These are phyloP conservation scores for Pyrenophora tritici-repentis DNA, from an alignment of 2,329 filamentous ascomycete species.

Conservation along the genomic window DNA sequence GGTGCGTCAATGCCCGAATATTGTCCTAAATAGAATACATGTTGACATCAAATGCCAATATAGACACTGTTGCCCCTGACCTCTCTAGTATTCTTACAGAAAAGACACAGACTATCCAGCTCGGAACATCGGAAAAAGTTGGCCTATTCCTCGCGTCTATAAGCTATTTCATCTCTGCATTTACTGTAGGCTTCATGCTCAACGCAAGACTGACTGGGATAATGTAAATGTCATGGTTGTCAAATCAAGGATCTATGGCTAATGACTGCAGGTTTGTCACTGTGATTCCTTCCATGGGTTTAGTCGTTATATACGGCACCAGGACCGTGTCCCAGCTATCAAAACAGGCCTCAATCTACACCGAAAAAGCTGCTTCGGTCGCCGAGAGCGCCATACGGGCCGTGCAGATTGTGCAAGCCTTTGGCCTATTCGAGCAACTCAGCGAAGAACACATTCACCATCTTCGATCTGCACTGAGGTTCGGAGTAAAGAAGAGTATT, in stretches of 20 bases:
- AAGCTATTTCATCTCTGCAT: slow-evolving; percentile 53
- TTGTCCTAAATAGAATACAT: neutral
- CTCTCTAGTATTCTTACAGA: slow-evolving; percentile 54
- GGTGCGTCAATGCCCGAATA: slow-evolving; percentile 7
- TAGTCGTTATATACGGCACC: slow-evolving; percentile 51
- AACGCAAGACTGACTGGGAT: slow-evolving; percentile 51
- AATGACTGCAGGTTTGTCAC: slow-evolving; percentile 42
- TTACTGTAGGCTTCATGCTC: slow-evolving; percentile 53
- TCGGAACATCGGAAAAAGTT: slow-evolving; percentile 55
- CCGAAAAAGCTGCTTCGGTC: slow-evolving; percentile 51
- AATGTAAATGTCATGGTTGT: slow-evolving; percentile 30
- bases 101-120: slow-evolving; percentile 53
- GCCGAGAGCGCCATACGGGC: slow-evolving; percentile 54
- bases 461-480: slow-evolving; percentile 41
- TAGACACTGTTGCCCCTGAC: slow-evolving; percentile 55
- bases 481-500: slow-evolving; percentile 50
- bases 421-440: slow-evolving; percentile 50
- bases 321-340: slow-evolving; percentile 49
- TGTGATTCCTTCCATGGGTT: slow-evolving; percentile 56
- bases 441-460: slow-evolving; percentile 46
- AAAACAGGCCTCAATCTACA: slow-evolving; percentile 45
- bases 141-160: slow-evolving; percentile 54
- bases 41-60: neutral
- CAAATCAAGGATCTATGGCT: neutral
- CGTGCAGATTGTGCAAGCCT: slow-evolving; percentile 56